Evolutionary conservation across 1,284 basidiomycete genomes (phyloP).

Genomic region (Inonotus hispidus): DNA sequence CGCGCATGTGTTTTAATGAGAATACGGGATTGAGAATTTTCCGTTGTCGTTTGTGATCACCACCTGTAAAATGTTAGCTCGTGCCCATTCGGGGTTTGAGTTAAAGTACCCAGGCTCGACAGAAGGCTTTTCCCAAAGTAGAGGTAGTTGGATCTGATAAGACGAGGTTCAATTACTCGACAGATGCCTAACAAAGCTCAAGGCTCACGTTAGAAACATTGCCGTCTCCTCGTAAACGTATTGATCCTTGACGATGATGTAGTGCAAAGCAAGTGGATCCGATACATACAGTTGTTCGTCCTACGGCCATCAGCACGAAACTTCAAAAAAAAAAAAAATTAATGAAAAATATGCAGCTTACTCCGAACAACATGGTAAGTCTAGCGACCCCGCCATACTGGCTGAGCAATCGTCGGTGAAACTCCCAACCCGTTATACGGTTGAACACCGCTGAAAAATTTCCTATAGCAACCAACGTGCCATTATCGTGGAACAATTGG

Average conservation of each 20-base stretch:
- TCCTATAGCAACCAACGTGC: not conserved
- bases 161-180: not conserved
- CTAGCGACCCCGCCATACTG: conserved; percentile 20
- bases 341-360: too few species aligned
- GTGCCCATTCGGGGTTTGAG: not conserved
- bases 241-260: conserved; percentile 30
- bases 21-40: conserved; percentile 30
- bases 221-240: conserved; percentile 26
- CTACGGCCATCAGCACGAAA: conserved; percentile 3
- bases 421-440: conserved; percentile 16
- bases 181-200: not conserved
- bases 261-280: conserved; percentile 26
- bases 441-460: conserved; percentile 15
- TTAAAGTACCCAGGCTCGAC: conserved; percentile 15
- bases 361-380: conserved; percentile 19
- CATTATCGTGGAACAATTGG: not conserved
- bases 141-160: conserved; percentile 6
- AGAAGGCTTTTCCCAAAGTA: conserved; percentile 20
- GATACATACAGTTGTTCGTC: conserved; percentile 19
- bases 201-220: conserved; percentile 21
- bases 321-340: too few species aligned
- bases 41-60: conserved; percentile 25
- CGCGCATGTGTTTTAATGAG: conserved; percentile 27
- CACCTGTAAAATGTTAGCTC: conserved; percentile 19
- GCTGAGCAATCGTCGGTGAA: conserved; percentile 16